Conservation (phyloP, 2,329 filamentous ascomycete genomes). For the Aaosphaeria arxii region DNA sequence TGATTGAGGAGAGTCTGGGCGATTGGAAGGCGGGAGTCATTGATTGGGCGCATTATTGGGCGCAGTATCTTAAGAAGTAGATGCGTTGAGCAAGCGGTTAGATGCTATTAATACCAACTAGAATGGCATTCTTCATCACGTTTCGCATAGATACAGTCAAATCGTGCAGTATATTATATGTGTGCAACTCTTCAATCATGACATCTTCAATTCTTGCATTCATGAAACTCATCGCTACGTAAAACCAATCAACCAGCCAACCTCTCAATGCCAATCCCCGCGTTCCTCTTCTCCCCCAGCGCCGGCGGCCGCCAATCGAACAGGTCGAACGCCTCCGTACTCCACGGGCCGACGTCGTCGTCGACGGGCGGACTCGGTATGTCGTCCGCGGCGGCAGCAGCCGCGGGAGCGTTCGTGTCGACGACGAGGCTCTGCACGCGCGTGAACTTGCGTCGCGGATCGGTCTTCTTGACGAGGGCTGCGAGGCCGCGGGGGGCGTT, state of each 20-base stretch:
- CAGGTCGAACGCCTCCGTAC: conserved; percentile 64
- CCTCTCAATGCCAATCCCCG: conserved; percentile 1
- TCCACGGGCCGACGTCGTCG: conserved; percentile 64
- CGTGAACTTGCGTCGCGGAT: conserved; percentile 26
- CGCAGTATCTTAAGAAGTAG: conserved; percentile 77
- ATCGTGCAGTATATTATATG: no score
- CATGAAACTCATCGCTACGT: no score
- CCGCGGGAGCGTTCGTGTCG: conserved; percentile 8
- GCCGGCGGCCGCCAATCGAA: conserved; percentile 58
- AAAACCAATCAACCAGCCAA: background rate
- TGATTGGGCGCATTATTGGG: conserved; percentile 89
- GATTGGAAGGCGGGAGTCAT: conserved; percentile 92
- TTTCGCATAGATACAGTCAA: no score
- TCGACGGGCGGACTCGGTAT: conserved; percentile 20
- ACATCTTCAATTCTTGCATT: no score
- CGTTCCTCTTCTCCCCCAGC: conserved; percentile 5
- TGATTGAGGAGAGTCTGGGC: conserved; percentile 81
- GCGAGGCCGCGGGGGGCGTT: conserved; percentile 5
- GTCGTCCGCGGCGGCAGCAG: conserved; percentile 6
- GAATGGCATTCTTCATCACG: no score
- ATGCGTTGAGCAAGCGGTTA: background rate
- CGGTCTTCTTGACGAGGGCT: conserved; percentile 27
- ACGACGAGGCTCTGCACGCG: conserved; percentile 26
- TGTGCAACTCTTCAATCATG: no score
- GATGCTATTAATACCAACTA: no score